Evolutionary conservation across 2,329 filamentous ascomycete genomes (phyloP).

Genomic region (Arthrobotrys sphaeroides): DNA sequence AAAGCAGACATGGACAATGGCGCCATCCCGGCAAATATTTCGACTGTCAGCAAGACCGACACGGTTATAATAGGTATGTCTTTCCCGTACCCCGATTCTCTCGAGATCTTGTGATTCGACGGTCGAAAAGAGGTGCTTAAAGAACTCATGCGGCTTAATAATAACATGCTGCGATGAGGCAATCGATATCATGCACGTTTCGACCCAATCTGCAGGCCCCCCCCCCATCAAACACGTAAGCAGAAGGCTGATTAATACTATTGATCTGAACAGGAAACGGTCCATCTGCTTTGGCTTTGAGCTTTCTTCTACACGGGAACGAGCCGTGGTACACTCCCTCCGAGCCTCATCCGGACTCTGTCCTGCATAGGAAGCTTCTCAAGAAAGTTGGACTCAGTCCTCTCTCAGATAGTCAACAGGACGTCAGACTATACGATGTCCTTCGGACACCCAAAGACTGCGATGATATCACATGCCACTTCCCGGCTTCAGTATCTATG

Average conservation of each 20-base stretch:
- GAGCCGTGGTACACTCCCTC: constrained; percentile 67
- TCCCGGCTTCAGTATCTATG: constrained; percentile 66
- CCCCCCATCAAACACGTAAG: neutral
- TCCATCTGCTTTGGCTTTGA: constrained; percentile 70
- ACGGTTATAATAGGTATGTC: constrained; percentile 63
- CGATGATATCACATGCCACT: constrained; percentile 67
- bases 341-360: constrained; percentile 66
- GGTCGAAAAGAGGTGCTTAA: too few relatives aligned
- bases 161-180: constrained; percentile 5
- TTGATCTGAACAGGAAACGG: constrained; percentile 66
- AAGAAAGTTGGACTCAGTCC: constrained; percentile 15
- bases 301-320: constrained; percentile 71
- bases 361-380: constrained; percentile 66
- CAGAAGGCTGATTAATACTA: constrained; percentile 16
- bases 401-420: constrained; percentile 29
- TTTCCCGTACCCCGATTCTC: too few relatives aligned
- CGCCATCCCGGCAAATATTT: constrained; percentile 53
- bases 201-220: neutral
- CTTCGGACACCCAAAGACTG: constrained; percentile 65
- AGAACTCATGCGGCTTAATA: constrained; percentile 23
- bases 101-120: constrained; percentile 28
- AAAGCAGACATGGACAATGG: constrained; percentile 55
- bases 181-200: constrained; percentile 1
- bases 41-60: constrained; percentile 58
- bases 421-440: constrained; percentile 61